Base-by-base conservation (phyloP, 73 alveolate species). In the Stentor coeruleus region DNA sequence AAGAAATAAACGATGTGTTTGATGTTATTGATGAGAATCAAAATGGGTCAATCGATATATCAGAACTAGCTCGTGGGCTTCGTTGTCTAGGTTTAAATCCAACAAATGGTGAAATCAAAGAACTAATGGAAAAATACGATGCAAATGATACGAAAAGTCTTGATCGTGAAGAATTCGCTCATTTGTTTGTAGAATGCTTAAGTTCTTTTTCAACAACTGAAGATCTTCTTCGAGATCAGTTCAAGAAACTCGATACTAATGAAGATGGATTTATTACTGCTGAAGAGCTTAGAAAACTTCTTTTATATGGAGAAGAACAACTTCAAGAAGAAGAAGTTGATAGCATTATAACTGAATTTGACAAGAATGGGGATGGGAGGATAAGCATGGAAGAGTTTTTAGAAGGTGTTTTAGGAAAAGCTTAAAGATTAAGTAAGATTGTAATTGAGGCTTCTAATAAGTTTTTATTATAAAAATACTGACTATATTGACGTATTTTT, bases 261-360 rank as follows among this genome's bases (percentile, higher is more conserved):
- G n/a, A 66, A 28, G 79, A 66, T 20, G 79, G 79, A 37, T 33
- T 66, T 66, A 40, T 66, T 20, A 33, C n/a, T 66, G 79, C 79
- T 20, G 33, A 20, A 28, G 79, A 66, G 20, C 40, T 66, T 14
- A 66, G 37, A 66, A 66, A 20, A 20, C 49, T 40, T 40, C 37
- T 66, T 1, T 37, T 11, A 11, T 26, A 42, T 33, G 37, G 73
- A 31, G 74, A 38, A 58, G 85, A 77, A 77, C 36, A 60, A 35
- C 40, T 58, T 30, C 79, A 41, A 77, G 74, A 35, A 31, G 37
- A 30, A 6, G 49, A 39, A 1, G 33, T 38, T 0, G 85, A 77
- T 15, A 42, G 38, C 14, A 38, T 31, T 15, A 1, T 77, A 4
- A 15, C 31, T 3, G 66, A 58, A 40, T 77, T 77, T 3, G 77